phyloP scores from a whole-genome alignment of 2,329 filamentous ascomycete genomes.

The Colletotrichum truncatum region DNA sequence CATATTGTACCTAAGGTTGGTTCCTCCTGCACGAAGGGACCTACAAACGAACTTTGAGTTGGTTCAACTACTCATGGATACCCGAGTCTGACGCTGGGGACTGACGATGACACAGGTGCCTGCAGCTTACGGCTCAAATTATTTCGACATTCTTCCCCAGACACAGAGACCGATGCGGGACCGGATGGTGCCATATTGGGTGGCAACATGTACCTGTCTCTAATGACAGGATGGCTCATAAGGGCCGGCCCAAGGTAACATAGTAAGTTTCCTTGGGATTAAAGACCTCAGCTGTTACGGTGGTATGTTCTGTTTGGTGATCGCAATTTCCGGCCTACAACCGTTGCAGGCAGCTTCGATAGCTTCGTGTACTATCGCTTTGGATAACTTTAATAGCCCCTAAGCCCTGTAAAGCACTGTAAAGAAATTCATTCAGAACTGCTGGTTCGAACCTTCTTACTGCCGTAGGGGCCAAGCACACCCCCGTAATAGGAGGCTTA shows the following conservation, averaged over 20 bases:
- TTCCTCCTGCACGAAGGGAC: constrained; percentile 5
- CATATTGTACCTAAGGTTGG: background rate
- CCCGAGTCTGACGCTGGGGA: background rate
- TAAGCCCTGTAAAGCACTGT: background rate
- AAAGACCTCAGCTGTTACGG: background rate
- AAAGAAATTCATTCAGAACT: background rate
- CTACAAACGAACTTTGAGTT: constrained; percentile 8
- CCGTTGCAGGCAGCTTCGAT: background rate
- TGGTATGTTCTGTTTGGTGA: background rate
- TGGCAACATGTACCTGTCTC: background rate
- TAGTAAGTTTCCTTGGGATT: too few species aligned
- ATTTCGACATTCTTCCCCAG: background rate
- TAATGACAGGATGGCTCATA: background rate
- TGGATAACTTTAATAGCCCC: background rate
- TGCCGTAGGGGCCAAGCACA: background rate
- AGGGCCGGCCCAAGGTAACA: too few species aligned
- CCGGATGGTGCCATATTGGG: background rate
- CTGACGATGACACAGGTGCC: background rate
- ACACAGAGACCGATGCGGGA: background rate
- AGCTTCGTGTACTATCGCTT: background rate
- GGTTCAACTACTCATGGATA: background rate
- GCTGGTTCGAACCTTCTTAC: background rate
- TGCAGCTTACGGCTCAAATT: background rate
- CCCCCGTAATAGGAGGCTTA: background rate
- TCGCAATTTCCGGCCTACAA: background rate